Base-by-base conservation (phyloP, 192 early-diverging fungal genomes). In the Coemansia sp. region DNA sequence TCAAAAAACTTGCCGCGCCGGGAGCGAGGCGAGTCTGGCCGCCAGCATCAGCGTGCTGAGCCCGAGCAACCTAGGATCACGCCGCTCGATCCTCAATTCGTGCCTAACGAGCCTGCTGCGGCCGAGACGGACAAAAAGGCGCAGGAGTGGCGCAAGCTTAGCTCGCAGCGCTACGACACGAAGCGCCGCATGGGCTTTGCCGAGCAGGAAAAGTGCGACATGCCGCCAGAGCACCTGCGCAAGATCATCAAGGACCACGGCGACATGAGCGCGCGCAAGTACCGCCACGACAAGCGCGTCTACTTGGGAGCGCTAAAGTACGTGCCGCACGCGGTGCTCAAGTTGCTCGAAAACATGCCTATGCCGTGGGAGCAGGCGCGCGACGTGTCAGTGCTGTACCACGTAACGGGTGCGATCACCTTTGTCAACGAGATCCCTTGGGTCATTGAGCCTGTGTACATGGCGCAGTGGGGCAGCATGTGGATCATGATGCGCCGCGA, bases 401-500 rank as follows among this genome's bases (percentile, higher is more conserved):
- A 99, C 75, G 93, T 98, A 40, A 97, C 96, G 9, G 98, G 98
- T 47, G 98, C 98, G 25, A 98, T 99, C 60, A 96, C 98, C 0
- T 98, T 99, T 85, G 95, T 97, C 54, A 97, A 97, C 74, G 94
- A 97, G 70, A 90, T 95, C n/a, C 91, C 90, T 12, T 91, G 94
- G 88, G 98, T 99, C 10, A 90, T 98, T 32, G 98, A 99, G 79
- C 98, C 98, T 2, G 88, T 96, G 31, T 99, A 96, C 73, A 93
- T 96, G 72, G 95, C 98, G 6, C 98, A 99, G 81, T 99, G 98
- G 98, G 98, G 94, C 43, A 94, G 94, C 17, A 98, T 97, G 96
- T 98, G 96, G 96, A 98, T 97, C 67, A 98, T 97, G 98, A 99
- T 99, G 98, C 89, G 98, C 62, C 87, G 98, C 62, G 98, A 99